Base-by-base conservation (phyloP, 2,329 filamentous ascomycete genomes). In the Graphium sp. region DNA sequence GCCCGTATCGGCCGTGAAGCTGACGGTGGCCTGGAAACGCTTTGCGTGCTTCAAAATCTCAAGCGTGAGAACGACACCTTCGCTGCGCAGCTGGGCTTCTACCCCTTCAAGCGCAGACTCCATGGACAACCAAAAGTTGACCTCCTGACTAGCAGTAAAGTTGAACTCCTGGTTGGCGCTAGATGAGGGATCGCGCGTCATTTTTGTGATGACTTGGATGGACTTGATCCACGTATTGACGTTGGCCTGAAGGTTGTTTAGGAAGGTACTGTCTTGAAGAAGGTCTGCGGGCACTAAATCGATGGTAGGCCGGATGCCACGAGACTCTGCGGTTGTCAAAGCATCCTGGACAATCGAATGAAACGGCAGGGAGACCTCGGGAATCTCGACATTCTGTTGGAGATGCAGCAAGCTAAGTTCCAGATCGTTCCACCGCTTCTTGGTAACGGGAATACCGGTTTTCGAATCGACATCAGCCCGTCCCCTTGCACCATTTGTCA, bases 141-240 rank as follows among this genome's bases (percentile, higher is more conserved):
- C 93, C 52, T 99, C 89, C 50, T 95, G 89, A 32, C 82, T 87
- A 18, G 89, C 89, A 14, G 84, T 92, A 18, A 44, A 43, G 40
- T 54, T 59, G 34, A 60, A 58, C 32, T 60, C 55, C 35, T 58
- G 55, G 31, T 49, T 53, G 65, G 38, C 67, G 63, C 49, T 75
- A 47, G 60, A 68, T 5, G 62, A 59, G 1, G 82, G 74, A 42
- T 98, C 89, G 44, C 84, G 74, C 22, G 83, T 82, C 60, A 93
- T 79, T 55, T 91, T 91, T 22, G 89, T 98, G 41, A 94, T 91
- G 26, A 78, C 77, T 49, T 94, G 87, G 38, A 99, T 98, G 8
- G 87, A 92, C 56, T 92, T 92, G 56, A 98, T 98, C 89, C 89
- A 99, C 37, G 77, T 76, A 50, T 95, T 98, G 35, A 95, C 89